A percentile compares a stretch with the other conserved stretches of the same genome.
Evolutionary conservation across 805 yeast species (phyloP).

Genomic region (Metschnikowia corniflorae): DNA sequence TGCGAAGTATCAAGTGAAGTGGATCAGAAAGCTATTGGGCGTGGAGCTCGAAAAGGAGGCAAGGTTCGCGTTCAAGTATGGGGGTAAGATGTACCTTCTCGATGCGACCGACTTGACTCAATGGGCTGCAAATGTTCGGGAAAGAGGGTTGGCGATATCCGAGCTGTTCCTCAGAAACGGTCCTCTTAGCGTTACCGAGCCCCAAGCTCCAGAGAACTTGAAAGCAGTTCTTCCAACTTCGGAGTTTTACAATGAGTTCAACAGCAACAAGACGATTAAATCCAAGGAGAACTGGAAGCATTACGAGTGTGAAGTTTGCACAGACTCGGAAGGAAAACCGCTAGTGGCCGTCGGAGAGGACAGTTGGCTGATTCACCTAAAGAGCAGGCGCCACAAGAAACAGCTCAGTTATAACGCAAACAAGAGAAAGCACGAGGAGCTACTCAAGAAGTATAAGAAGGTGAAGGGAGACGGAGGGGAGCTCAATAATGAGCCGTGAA

Average conservation of each 20-base stretch:
- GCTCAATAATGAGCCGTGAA: no score
- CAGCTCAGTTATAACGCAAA: constrained; percentile 45
- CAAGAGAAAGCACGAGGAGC: constrained; percentile 52
- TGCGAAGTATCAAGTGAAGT: constrained; percentile 83
- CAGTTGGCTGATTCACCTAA: constrained; percentile 64
- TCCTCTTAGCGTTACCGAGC: constrained; percentile 22
- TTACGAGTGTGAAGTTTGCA: constrained; percentile 62
- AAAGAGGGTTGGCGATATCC: constrained; percentile 53
- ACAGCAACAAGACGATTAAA: constrained; percentile 39
- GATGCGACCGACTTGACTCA: constrained; percentile 68
- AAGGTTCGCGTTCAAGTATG: constrained; percentile 45
- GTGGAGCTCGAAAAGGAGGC: constrained; percentile 54
- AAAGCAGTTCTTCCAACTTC: constrained; percentile 25
- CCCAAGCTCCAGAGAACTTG: constrained; percentile 29
- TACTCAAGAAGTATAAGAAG: constrained; percentile 20
- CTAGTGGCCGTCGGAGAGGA: constrained; percentile 70
- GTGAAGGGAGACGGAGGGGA: constrained; percentile 7
- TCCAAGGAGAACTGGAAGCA: constrained; percentile 58
- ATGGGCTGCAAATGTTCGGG: constrained; percentile 59
- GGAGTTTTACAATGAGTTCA: constrained; percentile 18
- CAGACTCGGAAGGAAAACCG: constrained; percentile 49
- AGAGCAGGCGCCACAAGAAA: constrained; percentile 66
- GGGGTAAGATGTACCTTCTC: constrained; percentile 62
- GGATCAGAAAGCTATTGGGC: constrained; percentile 74
- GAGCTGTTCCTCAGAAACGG: constrained; percentile 30